Base-by-base conservation (phyloP, 2,329 filamentous ascomycete species). In the Aureobasidium sp. region DNA sequence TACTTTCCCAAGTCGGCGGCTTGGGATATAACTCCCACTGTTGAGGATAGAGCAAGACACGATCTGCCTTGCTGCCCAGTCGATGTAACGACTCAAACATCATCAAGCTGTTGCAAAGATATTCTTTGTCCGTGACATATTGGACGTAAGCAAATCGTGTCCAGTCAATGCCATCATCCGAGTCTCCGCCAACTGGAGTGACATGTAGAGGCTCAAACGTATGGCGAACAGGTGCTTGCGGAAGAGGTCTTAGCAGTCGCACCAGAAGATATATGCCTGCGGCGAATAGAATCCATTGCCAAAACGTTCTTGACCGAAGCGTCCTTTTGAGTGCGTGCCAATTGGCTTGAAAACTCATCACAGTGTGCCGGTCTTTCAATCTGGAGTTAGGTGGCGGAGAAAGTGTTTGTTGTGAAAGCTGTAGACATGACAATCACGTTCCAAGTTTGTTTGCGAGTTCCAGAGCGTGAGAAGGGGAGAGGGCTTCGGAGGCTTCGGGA, bases 101-200 rank as follows among this genome's bases (percentile, higher is more conserved):
- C 65, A 79, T 73, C 4, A 79, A 61, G 5, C 75, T 72, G 66
- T 77, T 76, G 68, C 77, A 79, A 22, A 79, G 70, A 29, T 75
- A 73, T 41, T 73, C 70, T 59, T 69, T 70, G 63, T 77, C 73
- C 8, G 76, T 78, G 44, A 74, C 75, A 66, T 78, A 78, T 45
- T 77, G 70, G 37, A 72, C 74, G 65, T 78, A 79, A 12, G 76
- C 77, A 65, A 70, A 76, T 27, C 68, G 70, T 11, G 66, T 71
- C 75, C 75, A 76, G 42, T 75, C 72, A 34, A 63, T 58, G 29
- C 55, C 62, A 47, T 63, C 55, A 17, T 39, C 20, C 1, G 37
- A 29, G 11, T 61, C 48, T 29, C 29, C 59, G 29, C n/a, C 22
- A 14, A 17, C 17, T 22, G 31, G 45, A 31, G 57, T 60, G 22